These are phyloP conservation scores for Ceratobasidium sp. DNA, from an alignment of 1,284 basidiomycete species.

Conservation along the genomic window DNA sequence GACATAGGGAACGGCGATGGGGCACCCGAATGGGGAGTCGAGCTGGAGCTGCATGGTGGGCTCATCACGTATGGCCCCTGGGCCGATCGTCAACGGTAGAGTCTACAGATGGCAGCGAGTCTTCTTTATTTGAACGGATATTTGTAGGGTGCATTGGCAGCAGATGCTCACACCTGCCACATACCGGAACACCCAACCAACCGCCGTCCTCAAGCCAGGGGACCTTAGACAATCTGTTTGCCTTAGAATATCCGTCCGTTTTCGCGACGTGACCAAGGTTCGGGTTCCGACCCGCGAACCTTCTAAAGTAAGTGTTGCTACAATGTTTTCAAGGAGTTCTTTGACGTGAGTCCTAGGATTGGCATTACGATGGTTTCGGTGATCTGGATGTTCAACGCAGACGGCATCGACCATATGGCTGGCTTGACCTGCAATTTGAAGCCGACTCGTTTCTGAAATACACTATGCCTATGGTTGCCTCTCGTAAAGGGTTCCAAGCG, in stretches of 20 bases:
- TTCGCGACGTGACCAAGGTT: constrained; percentile 78
- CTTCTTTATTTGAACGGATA: neutral
- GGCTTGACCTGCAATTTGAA: constrained; percentile 78
- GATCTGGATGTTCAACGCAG: constrained; percentile 59
- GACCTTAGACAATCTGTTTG: constrained; percentile 84
- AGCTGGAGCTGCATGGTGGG: constrained; percentile 81
- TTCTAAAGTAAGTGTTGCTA: constrained; percentile 68
- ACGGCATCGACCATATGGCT: constrained; percentile 70
- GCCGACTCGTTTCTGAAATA: constrained; percentile 86
- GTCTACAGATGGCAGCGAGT: neutral
- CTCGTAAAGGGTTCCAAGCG: constrained; percentile 77
- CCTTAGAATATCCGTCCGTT: constrained; percentile 80
- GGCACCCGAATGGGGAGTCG: constrained; percentile 92
- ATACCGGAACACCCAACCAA: constrained; percentile 72
- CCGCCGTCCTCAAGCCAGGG: constrained; percentile 71
- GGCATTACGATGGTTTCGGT: constrained; percentile 79
- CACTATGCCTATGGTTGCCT: constrained; percentile 81
- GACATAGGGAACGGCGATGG: constrained; percentile 87
- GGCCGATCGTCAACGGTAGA: constrained; percentile 88
- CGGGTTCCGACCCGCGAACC: constrained; percentile 88
- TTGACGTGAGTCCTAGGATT: constrained; percentile 63
- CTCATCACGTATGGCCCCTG: constrained; percentile 88
- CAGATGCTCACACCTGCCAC: constrained; percentile 82
- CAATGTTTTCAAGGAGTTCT: neutral
- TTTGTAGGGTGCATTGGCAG: constrained; percentile 74